phyloP scores from a whole-genome alignment of 1,284 basidiomycete species.

The Leccinum griseonigrum region DNA sequence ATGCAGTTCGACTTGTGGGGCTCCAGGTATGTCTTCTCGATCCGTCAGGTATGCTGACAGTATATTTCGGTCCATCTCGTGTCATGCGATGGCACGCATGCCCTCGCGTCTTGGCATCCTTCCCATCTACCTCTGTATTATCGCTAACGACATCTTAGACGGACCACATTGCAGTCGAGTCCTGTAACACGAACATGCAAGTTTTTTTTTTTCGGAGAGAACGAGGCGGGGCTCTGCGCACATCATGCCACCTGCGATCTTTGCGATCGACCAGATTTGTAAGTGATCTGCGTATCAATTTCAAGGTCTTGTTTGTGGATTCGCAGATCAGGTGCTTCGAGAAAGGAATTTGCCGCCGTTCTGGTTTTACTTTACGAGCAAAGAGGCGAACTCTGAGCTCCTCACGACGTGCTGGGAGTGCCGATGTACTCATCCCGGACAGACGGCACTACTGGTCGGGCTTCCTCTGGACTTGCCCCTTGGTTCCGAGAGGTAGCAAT shows the following conservation, averaged over 20 bases:
- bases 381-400: constrained; percentile 62
- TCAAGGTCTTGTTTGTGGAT: not conserved
- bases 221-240: constrained; percentile 38
- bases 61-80: no score
- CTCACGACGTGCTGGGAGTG: constrained; percentile 81
- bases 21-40: no score
- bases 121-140: no score
- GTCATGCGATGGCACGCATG: no score
- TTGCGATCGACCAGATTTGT: constrained; percentile 47
- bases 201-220: constrained; percentile 34
- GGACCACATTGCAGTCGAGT: no score
- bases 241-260: no score
- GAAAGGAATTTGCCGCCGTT: constrained; percentile 64
- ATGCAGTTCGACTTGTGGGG: no score
- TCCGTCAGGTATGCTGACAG: no score
- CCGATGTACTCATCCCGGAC: constrained; percentile 73
- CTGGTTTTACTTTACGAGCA: constrained; percentile 76
- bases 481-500: constrained; percentile 59
- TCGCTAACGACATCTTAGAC: no score
- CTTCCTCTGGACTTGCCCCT: constrained; percentile 11
- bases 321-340: constrained; percentile 46
- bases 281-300: constrained; percentile 30
- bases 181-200: constrained; percentile 14
- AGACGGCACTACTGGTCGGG: constrained; percentile 61
- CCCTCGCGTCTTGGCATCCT: no score